Evolutionary conservation across 2,329 filamentous ascomycete species (phyloP).

Genomic region (Lithohypha guttulata): DNA sequence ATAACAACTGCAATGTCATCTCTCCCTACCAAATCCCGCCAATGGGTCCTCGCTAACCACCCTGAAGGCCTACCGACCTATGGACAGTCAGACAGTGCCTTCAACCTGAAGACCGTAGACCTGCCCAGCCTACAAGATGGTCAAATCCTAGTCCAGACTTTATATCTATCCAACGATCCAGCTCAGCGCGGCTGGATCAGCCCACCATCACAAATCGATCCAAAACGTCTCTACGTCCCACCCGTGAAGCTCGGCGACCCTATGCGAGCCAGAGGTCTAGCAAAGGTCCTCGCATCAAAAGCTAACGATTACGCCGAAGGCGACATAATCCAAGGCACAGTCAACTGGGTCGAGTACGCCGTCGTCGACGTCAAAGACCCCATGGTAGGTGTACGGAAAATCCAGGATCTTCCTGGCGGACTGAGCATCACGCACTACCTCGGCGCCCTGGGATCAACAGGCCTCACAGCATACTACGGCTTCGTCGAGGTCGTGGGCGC

Average conservation of each 20-base stretch:
- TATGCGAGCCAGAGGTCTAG: constrained; percentile 30
- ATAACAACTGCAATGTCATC: too few relatives aligned
- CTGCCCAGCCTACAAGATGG: constrained; percentile 24
- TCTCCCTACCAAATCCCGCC: constrained; percentile 12
- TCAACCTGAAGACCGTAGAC: constrained; percentile 14
- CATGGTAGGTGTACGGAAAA: constrained; percentile 15
- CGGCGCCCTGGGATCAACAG: constrained; percentile 25
- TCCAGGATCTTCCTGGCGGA: constrained; percentile 21
- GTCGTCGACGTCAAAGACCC: constrained; percentile 27
- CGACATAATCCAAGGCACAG: constrained; percentile 25
- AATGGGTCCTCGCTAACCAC: constrained; percentile 15
- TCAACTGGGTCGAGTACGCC: constrained; percentile 34
- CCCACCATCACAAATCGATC: constrained; percentile 9
- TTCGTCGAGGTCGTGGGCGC: constrained; percentile 57
- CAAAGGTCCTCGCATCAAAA: constrained; percentile 30
- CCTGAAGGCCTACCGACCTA: constrained; percentile 15
- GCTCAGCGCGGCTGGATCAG: constrained; percentile 44
- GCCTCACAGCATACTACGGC: constrained; percentile 66
- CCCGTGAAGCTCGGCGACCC: constrained; percentile 33
- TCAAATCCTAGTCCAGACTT: constrained; percentile 37
- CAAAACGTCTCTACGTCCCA: constrained; percentile 35
- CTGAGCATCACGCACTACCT: constrained; percentile 33
- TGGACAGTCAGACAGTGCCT: constrained; percentile 11
- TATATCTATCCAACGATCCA: constrained; percentile 43
- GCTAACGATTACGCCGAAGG: constrained; percentile 26